Evolutionary conservation across 352 stramenopile genomes (phyloP).

Genomic region (Elongisporangium prolatum): DNA sequence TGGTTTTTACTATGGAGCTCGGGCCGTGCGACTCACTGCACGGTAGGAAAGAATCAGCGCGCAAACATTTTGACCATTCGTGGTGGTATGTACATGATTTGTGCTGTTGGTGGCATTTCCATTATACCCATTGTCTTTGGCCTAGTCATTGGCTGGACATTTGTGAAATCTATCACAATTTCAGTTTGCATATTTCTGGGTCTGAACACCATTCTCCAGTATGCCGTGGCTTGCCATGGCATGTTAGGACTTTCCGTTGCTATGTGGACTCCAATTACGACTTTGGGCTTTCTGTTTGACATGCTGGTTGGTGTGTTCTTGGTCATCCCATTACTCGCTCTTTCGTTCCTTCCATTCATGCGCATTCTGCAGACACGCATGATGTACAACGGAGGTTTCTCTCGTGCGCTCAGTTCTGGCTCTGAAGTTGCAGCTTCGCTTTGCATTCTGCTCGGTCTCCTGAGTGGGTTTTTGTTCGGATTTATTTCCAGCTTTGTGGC

Average conservation of each 20-base stretch:
- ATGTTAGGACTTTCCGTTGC: constrained; percentile 55
- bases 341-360: constrained; percentile 84
- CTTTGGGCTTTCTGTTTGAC: constrained; percentile 84
- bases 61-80: constrained; percentile 47
- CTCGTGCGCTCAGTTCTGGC: constrained; percentile 63
- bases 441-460: constrained; percentile 69
- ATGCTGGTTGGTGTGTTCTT: constrained; percentile 79
- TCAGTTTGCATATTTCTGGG: constrained; percentile 62
- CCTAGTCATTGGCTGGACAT: constrained; percentile 44
- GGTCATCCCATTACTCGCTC: constrained; percentile 62
- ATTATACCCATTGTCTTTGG: constrained; percentile 54
- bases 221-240: constrained; percentile 63
- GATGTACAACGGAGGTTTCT: constrained; percentile 87
- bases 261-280: constrained; percentile 60
- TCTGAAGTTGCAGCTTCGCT: constrained; percentile 81
- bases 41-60: constrained; percentile 53
- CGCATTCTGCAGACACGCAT: constrained; percentile 81
- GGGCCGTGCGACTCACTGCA: constrained; percentile 35
- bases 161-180: constrained; percentile 65
- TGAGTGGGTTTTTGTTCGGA: constrained; percentile 71
- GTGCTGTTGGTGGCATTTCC: constrained; percentile 53
- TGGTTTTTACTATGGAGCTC: constrained; percentile 53
- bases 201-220: constrained; percentile 71
- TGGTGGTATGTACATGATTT: constrained; percentile 71
- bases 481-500: constrained; percentile 71